Base-by-base conservation (phyloP, 495 filamentous ascomycete genomes). In the Monascus purpureus region DNA sequence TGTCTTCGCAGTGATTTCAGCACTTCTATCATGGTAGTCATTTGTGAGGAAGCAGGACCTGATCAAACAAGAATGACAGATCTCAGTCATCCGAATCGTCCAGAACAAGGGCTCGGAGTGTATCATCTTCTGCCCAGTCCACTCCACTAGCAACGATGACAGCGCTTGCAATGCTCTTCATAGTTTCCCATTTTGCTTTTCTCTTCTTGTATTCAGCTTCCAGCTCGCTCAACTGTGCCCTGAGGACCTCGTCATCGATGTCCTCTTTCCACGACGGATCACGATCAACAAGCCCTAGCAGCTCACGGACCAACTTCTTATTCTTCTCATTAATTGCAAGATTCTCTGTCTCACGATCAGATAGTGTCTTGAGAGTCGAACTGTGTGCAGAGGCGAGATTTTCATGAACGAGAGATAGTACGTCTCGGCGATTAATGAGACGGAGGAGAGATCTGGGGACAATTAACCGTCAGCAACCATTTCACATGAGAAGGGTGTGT, bases 141-240 rank as follows among this genome's bases (percentile, higher is more conserved):
- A 90, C 56, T 26, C 85, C 86, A 50, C 85, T 93, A 5, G 78
- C 82, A 14, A 77, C 82, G 19, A 94, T 68, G 23, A 82, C 65
- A 3, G 73, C 81, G 33, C 75, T 78, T 8, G 77, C 65, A 16
- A 82, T 68, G 24, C 67, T 77, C 54, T 87, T 86, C 57, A 88
- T 72, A 23, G 73, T 68, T 31, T 73, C 73, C 77, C 79, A 82
- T 42, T 61, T 57, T 27, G 73, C 68, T 39, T 67, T 68, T 37
- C 68, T 72, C 11, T 53, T 54, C 39, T 62, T 68, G 24, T 75
- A 47, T 16, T 77, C 63, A 11, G 42, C 49, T 34, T 82, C 73
- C 8, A 75, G 48, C n/a, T 42, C 51, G 13, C 65, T 54, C 8
- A 85, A 54, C 39, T 75, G 57, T 12, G 50, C 52, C 17, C 61